Conservation (phyloP, 148 eudicot genomes). For the Bassia scoparia region DNA sequence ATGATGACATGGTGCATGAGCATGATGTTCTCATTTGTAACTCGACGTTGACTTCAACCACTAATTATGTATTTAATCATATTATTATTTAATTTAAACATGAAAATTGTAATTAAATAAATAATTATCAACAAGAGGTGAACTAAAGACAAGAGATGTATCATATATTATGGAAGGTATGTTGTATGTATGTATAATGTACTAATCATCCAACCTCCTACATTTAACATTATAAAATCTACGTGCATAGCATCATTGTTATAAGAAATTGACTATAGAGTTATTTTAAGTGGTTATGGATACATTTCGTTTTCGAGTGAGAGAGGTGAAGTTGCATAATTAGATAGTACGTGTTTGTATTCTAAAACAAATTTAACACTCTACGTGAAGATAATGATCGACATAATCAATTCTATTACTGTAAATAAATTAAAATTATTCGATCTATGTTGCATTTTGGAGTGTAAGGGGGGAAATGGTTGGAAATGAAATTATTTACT, state of each 20-base stretch:
- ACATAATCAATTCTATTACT: too few species aligned
- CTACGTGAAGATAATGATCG: too few species aligned
- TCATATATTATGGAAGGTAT: not conserved
- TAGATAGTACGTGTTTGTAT: too few species aligned
- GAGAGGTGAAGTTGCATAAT: not conserved
- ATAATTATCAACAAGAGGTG: not conserved
- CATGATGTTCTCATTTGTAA: conserved; percentile 7
- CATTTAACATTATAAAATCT: not conserved
- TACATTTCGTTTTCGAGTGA: not conserved
- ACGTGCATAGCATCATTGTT: conserved; percentile 5
- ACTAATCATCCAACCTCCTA: not conserved
- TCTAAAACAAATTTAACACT: too few species aligned
- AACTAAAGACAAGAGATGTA: not conserved
- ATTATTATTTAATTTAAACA: not conserved
- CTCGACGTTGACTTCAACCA: not conserved
- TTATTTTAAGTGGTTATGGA: not conserved
- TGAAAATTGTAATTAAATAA: not conserved
- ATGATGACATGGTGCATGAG: conserved; percentile 12
- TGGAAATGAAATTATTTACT: too few species aligned
- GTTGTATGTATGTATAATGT: too few species aligned
- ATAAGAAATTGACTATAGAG: not conserved
- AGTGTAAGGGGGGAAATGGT: too few species aligned
- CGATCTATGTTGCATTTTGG: too few species aligned
- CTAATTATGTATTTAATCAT: not conserved
- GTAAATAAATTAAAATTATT: too few species aligned